Conservation (phyloP, 345 rosid species). For the Populus ilicifolia region DNA sequence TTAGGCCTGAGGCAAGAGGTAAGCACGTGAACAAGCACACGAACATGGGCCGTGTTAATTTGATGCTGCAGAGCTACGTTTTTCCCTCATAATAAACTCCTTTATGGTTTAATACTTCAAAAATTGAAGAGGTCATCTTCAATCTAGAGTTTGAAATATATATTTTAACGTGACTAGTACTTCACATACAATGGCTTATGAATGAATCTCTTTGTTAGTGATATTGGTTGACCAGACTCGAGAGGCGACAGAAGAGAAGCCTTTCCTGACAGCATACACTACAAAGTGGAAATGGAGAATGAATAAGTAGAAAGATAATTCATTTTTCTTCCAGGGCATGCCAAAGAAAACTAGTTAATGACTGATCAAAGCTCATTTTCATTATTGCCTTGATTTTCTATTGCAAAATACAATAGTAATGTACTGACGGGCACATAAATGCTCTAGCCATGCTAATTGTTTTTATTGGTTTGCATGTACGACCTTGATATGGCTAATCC, state of each 20-base stretch:
- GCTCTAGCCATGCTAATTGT: neutral
- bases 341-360: neutral
- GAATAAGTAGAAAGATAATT: neutral
- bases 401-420: neutral
- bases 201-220: neutral
- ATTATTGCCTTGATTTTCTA: neutral
- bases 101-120: neutral
- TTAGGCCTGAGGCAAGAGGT: neutral
- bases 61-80: neutral
- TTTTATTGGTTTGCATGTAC: neutral
- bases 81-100: neutral
- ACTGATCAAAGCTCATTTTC: neutral
- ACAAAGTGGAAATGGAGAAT: neutral
- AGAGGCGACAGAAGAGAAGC: neutral
- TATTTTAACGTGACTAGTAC: neutral
- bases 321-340: neutral
- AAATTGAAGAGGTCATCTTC: neutral
- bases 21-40: slow-evolving; percentile 1
- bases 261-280: neutral
- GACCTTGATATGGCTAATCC: neutral
- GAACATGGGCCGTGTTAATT: neutral
- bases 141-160: neutral
- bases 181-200: neutral
- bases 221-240: neutral
- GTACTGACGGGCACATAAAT: neutral